A percentile compares a stretch with the other conserved stretches of the same genome.
phyloP scores from a whole-genome alignment of 1,284 basidiomycete genomes.

The Puccinia coronata region DNA sequence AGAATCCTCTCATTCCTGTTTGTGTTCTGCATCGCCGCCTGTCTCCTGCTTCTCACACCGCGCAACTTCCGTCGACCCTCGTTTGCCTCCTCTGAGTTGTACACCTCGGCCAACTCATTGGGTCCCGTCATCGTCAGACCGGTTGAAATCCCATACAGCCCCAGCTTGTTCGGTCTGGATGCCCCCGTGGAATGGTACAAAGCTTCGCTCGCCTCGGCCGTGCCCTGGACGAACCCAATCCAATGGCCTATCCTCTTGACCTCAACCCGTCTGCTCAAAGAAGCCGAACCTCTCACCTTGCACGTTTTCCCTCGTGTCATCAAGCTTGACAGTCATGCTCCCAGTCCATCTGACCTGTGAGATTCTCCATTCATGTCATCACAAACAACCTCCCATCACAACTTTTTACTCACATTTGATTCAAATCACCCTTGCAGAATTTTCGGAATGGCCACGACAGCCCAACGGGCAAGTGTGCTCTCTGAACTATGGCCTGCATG shows the following conservation, averaged over 20 bases:
- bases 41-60: neutral
- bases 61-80: neutral
- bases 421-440: constrained; percentile 11
- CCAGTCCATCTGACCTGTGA: constrained; percentile 27
- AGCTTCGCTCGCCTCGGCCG: constrained; percentile 9
- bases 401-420: no score
- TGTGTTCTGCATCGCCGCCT: neutral
- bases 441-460: constrained; percentile 43
- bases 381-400: neutral
- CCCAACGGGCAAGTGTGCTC: constrained; percentile 24
- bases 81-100: neutral
- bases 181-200: constrained; percentile 14
- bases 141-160: constrained; percentile 8
- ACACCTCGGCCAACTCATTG: neutral
- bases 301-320: constrained; percentile 24
- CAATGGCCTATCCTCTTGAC: neutral
- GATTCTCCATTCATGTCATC: neutral
- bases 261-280: neutral
- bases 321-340: neutral
- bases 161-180: constrained; percentile 27
- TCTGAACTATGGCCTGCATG: constrained; percentile 32
- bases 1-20: constrained; percentile 1
- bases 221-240: neutral
- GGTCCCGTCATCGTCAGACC: constrained; percentile 11
- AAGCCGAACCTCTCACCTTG: neutral